Conservation (phyloP, 306 rosid species). For the Trifolium fragiferum region DNA sequence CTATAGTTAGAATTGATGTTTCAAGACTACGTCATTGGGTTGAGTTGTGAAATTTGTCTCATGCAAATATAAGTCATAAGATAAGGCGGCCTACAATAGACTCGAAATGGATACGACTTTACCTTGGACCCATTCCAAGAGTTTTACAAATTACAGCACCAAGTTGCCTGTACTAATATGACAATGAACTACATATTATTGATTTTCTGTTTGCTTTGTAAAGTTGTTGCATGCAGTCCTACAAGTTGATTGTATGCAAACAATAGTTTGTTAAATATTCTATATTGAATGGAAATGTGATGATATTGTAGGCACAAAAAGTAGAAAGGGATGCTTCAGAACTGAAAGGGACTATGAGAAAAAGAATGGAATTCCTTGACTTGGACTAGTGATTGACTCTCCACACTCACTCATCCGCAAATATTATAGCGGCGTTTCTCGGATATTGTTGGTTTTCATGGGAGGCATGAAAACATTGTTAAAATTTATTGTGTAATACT, state of each 20-base stretch:
- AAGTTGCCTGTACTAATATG: background rate
- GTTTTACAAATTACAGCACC: background rate
- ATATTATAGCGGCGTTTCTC: slow-evolving; percentile 62
- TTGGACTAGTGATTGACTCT: slow-evolving; percentile 53
- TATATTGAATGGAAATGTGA: slow-evolving; percentile 12
- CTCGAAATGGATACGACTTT: background rate
- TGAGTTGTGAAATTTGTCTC: too few relatives aligned
- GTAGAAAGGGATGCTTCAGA: slow-evolving; percentile 88
- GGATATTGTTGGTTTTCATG: slow-evolving; percentile 38
- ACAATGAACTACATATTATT: slow-evolving; percentile 5
- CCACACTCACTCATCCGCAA: slow-evolving; percentile 47
- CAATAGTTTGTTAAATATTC: background rate
- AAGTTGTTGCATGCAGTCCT: background rate
- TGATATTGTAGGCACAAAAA: slow-evolving; percentile 75
- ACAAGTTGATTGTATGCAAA: background rate
- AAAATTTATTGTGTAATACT: slow-evolving; percentile 52
- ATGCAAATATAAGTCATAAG: too few relatives aligned
- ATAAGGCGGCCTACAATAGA: too few relatives aligned
- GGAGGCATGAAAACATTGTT: slow-evolving; percentile 44
- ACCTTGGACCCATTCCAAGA: background rate
- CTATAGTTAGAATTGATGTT: background rate
- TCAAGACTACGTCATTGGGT: background rate
- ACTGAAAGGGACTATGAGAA: slow-evolving; percentile 92
- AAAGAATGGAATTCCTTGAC: slow-evolving; percentile 95
- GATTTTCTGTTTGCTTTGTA: background rate